Percentiles rank a stretch among this genome's conserved stretches.
Conservation (phyloP, 2,329 filamentous ascomycete genomes). For the Penicillium sp. region DNA sequence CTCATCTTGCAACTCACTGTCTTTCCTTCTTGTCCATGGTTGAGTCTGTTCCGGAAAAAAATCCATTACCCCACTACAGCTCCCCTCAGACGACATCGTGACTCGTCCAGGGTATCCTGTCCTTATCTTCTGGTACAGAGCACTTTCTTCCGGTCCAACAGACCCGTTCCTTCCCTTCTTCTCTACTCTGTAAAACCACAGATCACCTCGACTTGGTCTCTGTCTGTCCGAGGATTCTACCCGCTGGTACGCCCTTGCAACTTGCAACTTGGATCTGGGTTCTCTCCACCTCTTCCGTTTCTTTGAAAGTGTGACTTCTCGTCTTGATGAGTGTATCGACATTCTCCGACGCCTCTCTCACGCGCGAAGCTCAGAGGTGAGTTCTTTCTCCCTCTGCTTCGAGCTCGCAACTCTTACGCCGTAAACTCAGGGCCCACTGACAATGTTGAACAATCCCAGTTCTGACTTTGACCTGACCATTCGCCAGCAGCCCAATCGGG, state of each 20-base stretch:
- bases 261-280: constrained; percentile 12
- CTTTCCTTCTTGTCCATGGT: constrained; percentile 21
- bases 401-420: constrained; percentile 32
- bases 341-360: constrained; percentile 43
- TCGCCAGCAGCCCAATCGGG: constrained; percentile 67
- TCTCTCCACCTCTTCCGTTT: constrained; percentile 19
- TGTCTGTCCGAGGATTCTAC: constrained; percentile 20
- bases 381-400: constrained; percentile 21
- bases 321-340: constrained; percentile 47
- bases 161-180: constrained; percentile 26
- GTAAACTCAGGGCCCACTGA: constrained; percentile 39
- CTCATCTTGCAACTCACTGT: neutral
- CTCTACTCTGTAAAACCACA: constrained; percentile 25
- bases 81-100: constrained; percentile 23
- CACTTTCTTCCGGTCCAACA: constrained; percentile 21
- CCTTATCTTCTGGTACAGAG: constrained; percentile 5
- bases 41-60: constrained; percentile 1
- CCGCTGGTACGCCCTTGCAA: constrained; percentile 24
- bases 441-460: constrained; percentile 47
- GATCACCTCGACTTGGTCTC: constrained; percentile 17
- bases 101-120: constrained; percentile 18
- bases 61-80: constrained; percentile 21
- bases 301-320: constrained; percentile 21
- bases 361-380: constrained; percentile 46
- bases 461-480: constrained; percentile 60